Evolutionary conservation across 2,329 filamentous ascomycete genomes (phyloP), one percentile per base, ranked within the genome.

Genomic region (Aspergillus sp.): DNA sequence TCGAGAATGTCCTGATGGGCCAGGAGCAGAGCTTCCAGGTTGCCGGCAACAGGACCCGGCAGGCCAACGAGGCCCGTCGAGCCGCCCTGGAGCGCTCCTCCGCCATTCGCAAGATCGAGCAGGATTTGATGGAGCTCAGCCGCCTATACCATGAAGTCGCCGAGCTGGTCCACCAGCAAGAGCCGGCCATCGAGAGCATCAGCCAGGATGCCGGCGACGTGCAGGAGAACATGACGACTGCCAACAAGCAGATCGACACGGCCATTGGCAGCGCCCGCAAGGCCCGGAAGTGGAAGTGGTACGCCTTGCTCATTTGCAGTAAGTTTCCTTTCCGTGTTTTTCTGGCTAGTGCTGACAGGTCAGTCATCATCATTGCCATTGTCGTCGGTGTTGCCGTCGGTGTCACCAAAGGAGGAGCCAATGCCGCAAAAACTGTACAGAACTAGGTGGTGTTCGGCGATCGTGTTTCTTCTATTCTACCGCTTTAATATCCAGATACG

Each of bases 231-330:
- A 74, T 95, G 29, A 76, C 81, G 51, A 82, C 91, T 58, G 89
- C 81, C 43, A 95, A 91, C 53, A 73, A 77, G 42, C 78, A 95
- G 60, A 82, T 96, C 38, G 78, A 72, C 24, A 74, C 74, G n/a
- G 88, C 88, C 8, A 82, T 94, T 41, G 71, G 73, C 40, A 93
- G 84, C 47, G 89, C 89, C 6, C 72, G 81, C 57, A 75, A 77
- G 48, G 84, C 82, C 31, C 74, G 84, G 47, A 84, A 78, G 67
- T 93, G 93, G 86, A 95, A 95, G 82, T 95, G 86, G 88, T 88
- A 83, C 58, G 94, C 86, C 69, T 65, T 94, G 47, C 78, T 80
- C 51, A 85, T 95, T 52, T 66, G 71, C 48, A 65, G 67, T 72
- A 56, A 63, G 72, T 75, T 34, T 43, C 43, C 30, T 8, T 30